Evolutionary conservation across 1,284 basidiomycete species (phyloP), one percentile per base, ranked within the genome.

Genomic region (Austroboletus olivaceoglutinosus): DNA sequence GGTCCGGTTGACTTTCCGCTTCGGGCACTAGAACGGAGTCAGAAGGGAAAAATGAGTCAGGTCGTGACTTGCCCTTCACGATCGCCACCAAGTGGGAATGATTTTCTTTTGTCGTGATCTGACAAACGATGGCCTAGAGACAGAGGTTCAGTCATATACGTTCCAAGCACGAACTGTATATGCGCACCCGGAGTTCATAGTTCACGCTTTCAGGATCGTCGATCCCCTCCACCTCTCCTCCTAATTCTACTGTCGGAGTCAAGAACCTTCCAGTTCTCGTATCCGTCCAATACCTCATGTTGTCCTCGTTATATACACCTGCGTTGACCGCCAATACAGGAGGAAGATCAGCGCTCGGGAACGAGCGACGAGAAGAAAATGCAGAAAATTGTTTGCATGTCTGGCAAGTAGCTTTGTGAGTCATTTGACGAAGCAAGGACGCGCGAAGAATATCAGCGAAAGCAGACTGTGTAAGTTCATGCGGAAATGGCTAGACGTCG

Each of bases 241-340:
- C 73, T 6, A 84, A 58, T 56, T 78, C 78, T 12, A 86, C 70
- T 18, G 62, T 69, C 15, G 84, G 74, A 46, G 73, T 75, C 54
- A 91, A 64, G 61, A 88, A 86, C 22, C 49, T 61, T 27, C 56
- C 56, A 9, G 53, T 25, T 36, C 53, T 74, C 45, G 67, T 72
- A 64, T 95, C 90, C 50, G 85, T 71, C 95, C 96, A 98, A 52
- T 83, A 76, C 43, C 78, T 80, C 33, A 89, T 70, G 44, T 82
- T 82, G 23, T 97, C 94, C 1, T 91, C 82, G 21, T 82, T 86
- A 51, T 86, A 81, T 4, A 92, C 86, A 31, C 83, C 85, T 0
- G 93, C 87, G 67, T 98, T 98, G 57, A 99, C 73, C 0, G 89
- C 87, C 9, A 99, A 73, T n/a, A 98, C 77, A 0, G 90, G 85